Evolutionary conservation across 2,329 filamentous ascomycete species (phyloP), one percentile per base, ranked within the genome.

Genomic region (Fusarium sp.): DNA sequence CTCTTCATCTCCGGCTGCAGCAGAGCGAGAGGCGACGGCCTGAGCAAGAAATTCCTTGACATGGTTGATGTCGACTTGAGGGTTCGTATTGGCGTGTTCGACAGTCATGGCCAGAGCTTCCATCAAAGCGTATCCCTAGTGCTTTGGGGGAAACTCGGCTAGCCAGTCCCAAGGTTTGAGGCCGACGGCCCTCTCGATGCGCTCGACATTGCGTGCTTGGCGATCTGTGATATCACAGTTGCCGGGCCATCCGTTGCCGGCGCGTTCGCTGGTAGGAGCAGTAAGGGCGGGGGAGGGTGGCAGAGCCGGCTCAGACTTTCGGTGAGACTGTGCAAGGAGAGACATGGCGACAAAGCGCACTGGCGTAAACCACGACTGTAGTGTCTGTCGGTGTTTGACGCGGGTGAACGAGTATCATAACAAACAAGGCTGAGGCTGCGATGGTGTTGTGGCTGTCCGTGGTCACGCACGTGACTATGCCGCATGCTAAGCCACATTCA

Each of bases 101-200:
- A 26, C n/a, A 11, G 51, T 19, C 6, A 31, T 51, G 39, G 53
- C 55, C 5, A 58, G 29, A 32, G n/a, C 28, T 12, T 15, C 34
- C 3, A 58, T 26, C 39, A 58, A 22, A 4, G 34, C 26, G 28
- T 38, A 34, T 35, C 29, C 29, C 55, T 58, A 58, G n/a, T 24
- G 44, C 39, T 35, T 44, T 13, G 44, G 36, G 7, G 31, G 28
- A 19, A 44, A 26, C 28, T 36, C 53, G 2, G 22, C 9, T 5
- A 58, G 9, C 55, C 55, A 58, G 7, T 58, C 44, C 55, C 55
- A 58, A 6, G 55, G 53, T 32, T 58, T 58, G 7, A 34, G 11
- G 8, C 39, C 28, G 7, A 44, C n/a, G 5, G 19, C 28, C 1
- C 1, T 4, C 11, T 58, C 53, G n/a, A 58, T 58, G 2, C 55